phyloP scores from a whole-genome alignment of 306 rosid species.

The Bauhinia variegata region DNA sequence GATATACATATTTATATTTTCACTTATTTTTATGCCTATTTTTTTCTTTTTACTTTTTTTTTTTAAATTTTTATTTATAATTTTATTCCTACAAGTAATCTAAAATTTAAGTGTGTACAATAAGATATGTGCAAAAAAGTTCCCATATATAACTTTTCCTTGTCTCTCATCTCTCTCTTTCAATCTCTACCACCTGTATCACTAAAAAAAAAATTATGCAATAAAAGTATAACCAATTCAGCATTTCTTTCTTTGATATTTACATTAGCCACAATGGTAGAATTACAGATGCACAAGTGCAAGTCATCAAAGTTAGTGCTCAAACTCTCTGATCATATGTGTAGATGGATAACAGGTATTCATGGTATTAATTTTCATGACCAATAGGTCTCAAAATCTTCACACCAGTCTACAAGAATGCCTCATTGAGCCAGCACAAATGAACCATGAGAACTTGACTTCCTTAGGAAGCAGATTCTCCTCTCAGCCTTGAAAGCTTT shows the following conservation, averaged over 20 bases:
- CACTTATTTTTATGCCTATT: no score
- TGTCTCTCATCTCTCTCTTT: no score
- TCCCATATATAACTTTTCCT: no score
- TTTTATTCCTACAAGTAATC: no score
- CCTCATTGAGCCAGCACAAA: conserved; percentile 10
- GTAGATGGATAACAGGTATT: conserved; percentile 24
- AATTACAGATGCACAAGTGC: conserved; percentile 12
- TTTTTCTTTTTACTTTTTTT: no score
- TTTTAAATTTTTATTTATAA: no score
- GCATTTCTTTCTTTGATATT: conserved; percentile 5
- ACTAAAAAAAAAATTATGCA: no score
- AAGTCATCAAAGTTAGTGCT: not conserved
- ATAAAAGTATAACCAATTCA: no score
- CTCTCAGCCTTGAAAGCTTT: conserved; percentile 21
- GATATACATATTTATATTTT: no score
- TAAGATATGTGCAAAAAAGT: no score
- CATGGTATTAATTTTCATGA: conserved; percentile 23
- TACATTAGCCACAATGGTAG: conserved; percentile 35
- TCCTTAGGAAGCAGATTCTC: conserved; percentile 28
- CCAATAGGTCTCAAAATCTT: conserved; percentile 17
- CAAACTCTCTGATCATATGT: conserved; percentile 5
- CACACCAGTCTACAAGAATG: conserved; percentile 27
- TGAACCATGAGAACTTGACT: conserved; percentile 17
- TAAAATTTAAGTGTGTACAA: no score
- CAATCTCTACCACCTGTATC: no score